Evolutionary conservation across 164 flowering plant species (phyloP).

Genomic region (Magnolia kwangsiensis): DNA sequence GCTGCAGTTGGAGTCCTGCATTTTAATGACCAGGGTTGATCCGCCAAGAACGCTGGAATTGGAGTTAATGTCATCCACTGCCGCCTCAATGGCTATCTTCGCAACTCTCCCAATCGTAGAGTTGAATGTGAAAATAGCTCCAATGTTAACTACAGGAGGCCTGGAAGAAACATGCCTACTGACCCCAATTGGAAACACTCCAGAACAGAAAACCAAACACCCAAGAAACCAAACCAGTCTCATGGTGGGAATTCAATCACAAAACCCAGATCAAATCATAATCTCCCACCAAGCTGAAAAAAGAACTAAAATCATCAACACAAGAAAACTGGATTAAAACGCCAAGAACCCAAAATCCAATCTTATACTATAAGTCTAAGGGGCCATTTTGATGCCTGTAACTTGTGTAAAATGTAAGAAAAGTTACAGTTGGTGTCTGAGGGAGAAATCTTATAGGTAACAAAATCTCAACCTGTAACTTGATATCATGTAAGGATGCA

Average conservation of each 20-base stretch:
- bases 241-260: slow-evolving; percentile 23
- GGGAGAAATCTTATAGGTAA: no score
- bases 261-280: neutral
- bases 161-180: slow-evolving; percentile 43
- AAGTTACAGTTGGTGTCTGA: no score
- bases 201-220: slow-evolving; percentile 23
- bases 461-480: no score
- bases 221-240: slow-evolving; percentile 25
- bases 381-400: no score
- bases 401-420: no score
- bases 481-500: no score
- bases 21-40: slow-evolving; percentile 41
- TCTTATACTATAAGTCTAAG: no score
- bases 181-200: slow-evolving; percentile 25
- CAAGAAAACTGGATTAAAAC: neutral
- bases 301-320: neutral
- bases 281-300: neutral
- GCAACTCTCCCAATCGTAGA: slow-evolving; percentile 88
- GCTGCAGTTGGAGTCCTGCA: slow-evolving; percentile 64
- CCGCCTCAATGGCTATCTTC: slow-evolving; percentile 69
- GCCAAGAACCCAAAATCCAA: neutral
- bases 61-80: slow-evolving; percentile 78
- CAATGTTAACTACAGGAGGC: slow-evolving; percentile 68
- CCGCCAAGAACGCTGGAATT: slow-evolving; percentile 63
- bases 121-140: slow-evolving; percentile 63